Conservation (phyloP, 495 filamentous ascomycete genomes). For the Poronia punctata region DNA sequence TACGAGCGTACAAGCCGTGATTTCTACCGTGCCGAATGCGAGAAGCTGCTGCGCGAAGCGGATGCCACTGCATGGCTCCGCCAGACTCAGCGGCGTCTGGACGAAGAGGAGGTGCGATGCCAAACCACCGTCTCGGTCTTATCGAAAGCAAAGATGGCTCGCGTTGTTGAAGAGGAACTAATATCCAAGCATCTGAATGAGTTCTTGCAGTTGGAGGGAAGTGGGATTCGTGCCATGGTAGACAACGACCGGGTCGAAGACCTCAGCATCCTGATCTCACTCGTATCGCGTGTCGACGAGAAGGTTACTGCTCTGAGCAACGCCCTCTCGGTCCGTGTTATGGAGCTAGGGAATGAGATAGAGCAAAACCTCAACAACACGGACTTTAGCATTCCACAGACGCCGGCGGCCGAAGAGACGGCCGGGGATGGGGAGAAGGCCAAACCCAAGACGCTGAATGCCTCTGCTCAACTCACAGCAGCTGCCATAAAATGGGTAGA, state of each 20-base stretch:
- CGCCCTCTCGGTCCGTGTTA: conserved; percentile 64
- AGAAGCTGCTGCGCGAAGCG: conserved; percentile 62
- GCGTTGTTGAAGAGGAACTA: conserved; percentile 73
- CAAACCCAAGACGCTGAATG: conserved; percentile 32
- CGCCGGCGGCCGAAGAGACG: conserved; percentile 38
- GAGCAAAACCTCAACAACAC: conserved; percentile 57
- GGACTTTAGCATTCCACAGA: conserved; percentile 37
- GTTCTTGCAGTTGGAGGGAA: conserved; percentile 76
- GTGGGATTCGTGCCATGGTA: conserved; percentile 81
- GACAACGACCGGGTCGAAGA: conserved; percentile 78
- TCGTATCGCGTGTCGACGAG: conserved; percentile 70
- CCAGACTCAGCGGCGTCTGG: conserved; percentile 63
- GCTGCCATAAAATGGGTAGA: conserved; percentile 95
- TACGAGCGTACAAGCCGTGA: conserved; percentile 61
- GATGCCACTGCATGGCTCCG: conserved; percentile 80
- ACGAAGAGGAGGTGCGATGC: conserved; percentile 77
- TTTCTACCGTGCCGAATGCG: conserved; percentile 75
- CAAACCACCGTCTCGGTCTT: conserved; percentile 63
- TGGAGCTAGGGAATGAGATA: conserved; percentile 73
- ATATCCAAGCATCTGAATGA: conserved; percentile 69
- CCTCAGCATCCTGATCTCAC: conserved; percentile 65
- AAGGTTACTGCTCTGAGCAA: conserved; percentile 64
- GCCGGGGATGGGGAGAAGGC: conserved; percentile 42
- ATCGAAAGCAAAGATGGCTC: conserved; percentile 65
- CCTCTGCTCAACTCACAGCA: conserved; percentile 53